Percentiles rank a stretch among this genome's conserved stretches.
Evolutionary conservation across 1,139 yeast species (phyloP).

Genomic region (Hanseniaspora uvarum): DNA sequence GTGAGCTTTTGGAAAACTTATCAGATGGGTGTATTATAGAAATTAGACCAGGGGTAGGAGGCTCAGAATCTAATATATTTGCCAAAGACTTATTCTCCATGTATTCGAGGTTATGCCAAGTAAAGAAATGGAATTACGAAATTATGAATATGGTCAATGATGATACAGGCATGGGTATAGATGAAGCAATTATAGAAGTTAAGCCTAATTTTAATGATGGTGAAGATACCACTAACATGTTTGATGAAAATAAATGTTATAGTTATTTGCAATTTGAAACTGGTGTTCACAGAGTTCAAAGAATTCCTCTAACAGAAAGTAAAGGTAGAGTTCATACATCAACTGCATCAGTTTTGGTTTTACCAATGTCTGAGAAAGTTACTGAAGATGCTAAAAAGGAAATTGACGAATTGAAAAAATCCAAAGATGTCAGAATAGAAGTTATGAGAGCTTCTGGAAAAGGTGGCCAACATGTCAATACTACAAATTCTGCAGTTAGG

Average conservation of each 20-base stretch:
- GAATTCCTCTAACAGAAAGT: constrained; percentile 86
- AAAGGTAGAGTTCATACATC: constrained; percentile 94
- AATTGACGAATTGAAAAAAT: constrained; percentile 32
- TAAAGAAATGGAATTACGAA: constrained; percentile 56
- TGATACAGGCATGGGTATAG: constrained; percentile 50
- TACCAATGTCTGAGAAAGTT: constrained; percentile 46
- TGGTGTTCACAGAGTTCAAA: constrained; percentile 92
- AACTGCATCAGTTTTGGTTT: constrained; percentile 87
- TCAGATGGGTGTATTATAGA: constrained; percentile 65
- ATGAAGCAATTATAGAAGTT: constrained; percentile 62
- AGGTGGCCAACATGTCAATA: constrained; percentile 98
- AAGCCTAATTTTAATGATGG: not conserved
- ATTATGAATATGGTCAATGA: constrained; percentile 51
- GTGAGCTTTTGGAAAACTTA: constrained; percentile 53
- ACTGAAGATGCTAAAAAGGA: constrained; percentile 42
- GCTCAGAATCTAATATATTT: constrained; percentile 82
- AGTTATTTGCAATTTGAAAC: constrained; percentile 70
- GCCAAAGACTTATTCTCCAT: constrained; percentile 68
- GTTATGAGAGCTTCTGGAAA: constrained; percentile 96
- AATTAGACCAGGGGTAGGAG: constrained; percentile 92
- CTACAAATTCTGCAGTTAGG: constrained; percentile 94
- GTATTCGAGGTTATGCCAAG: constrained; percentile 65
- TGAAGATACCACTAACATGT: not conserved
- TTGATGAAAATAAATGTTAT: constrained; percentile 71
- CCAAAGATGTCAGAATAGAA: constrained; percentile 83